Evolutionary conservation across 306 rosid genomes (phyloP), one percentile per base, ranked within the genome.

Genomic region (Glycine tomentella): DNA sequence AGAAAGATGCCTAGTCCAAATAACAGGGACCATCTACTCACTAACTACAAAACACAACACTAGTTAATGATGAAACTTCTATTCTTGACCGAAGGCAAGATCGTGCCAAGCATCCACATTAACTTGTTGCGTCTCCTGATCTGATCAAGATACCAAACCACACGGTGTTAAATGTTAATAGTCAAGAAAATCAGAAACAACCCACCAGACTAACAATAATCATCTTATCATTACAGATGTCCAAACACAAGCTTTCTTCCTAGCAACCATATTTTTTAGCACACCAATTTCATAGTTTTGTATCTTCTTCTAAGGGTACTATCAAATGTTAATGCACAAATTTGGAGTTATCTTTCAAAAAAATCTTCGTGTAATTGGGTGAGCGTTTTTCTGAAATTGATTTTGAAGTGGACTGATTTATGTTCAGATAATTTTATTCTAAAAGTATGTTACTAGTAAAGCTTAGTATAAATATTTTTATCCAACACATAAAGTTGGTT

Each of bases 41-140:
- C 31, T 25, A 25, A 25, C 2, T 25, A 25, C 31, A 25, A 25
- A 25, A 25, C 31, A 25, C 31, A 25, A 25, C 31, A 25, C 31
- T 25, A 2, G 31, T 25, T 25, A 25, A 25, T 25, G 31, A 25
- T 76, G 67, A 53, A 61, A 36, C 48, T 78, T 74, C 70, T 87
- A 79, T 49, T 87, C 87, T 79, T 76, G 80, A 14, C 81, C 85
- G 7, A 76, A 74, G 81, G 90, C 90, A 79, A 87, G 90, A 79
- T 87, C 90, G 3, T 87, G 90, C 90, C 90, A 87, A 65, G 50
- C 14, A 82, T 87, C 88, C 75, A 2, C 86, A 55, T 85, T 67
- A 76, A 76, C 87, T 80, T 79, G 84, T 1, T 84, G 88, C 2
- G 81, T 72, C 76, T 87, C 88, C 74, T 84, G 90, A 82, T 85